Conservation (phyloP, 768 basidiomycete genomes). For the Pulveroboletus sp. region DNA sequence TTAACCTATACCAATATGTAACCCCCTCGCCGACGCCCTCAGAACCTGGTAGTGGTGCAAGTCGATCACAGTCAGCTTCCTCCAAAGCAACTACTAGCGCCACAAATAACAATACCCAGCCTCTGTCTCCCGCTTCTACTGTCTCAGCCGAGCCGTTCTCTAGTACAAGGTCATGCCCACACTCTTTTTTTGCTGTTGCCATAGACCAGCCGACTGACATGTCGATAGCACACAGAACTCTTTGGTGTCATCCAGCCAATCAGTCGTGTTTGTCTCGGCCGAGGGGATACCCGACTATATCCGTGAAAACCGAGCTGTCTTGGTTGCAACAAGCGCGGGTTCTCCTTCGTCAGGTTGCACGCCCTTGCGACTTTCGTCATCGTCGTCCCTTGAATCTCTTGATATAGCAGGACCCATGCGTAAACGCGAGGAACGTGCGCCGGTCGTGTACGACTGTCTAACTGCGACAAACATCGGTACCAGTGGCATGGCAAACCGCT, state of each 20-base stretch:
- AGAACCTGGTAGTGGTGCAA: conserved; percentile 23
- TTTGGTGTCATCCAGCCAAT: conserved; percentile 15
- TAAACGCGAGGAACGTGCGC: background rate
- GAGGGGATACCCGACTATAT: conserved; percentile 29
- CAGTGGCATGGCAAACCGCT: conserved; percentile 7
- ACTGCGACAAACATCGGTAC: background rate
- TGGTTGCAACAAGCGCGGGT: conserved; percentile 28
- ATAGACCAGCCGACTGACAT: background rate
- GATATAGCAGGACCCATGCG: background rate
- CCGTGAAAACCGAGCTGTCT: conserved; percentile 27
- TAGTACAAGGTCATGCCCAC: conserved; percentile 14
- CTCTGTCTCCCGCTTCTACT: conserved; percentile 12
- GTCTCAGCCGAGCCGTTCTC: conserved; percentile 9
- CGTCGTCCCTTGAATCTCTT: conserved; percentile 23
- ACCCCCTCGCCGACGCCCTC: conserved; percentile 26
- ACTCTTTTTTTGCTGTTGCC: background rate
- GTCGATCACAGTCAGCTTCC: background rate
- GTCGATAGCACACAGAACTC: conserved; percentile 4
- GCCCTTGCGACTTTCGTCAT: conserved; percentile 19
- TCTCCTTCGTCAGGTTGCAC: conserved; percentile 19
- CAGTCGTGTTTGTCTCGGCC: conserved; percentile 28
- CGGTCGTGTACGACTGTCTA: background rate
- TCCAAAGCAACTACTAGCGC: conserved; percentile 2
- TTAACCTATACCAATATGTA: background rate
- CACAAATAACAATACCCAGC: conserved; percentile 1